Conservation (phyloP, 345 rosid species). For the Syzygium grande region DNA sequence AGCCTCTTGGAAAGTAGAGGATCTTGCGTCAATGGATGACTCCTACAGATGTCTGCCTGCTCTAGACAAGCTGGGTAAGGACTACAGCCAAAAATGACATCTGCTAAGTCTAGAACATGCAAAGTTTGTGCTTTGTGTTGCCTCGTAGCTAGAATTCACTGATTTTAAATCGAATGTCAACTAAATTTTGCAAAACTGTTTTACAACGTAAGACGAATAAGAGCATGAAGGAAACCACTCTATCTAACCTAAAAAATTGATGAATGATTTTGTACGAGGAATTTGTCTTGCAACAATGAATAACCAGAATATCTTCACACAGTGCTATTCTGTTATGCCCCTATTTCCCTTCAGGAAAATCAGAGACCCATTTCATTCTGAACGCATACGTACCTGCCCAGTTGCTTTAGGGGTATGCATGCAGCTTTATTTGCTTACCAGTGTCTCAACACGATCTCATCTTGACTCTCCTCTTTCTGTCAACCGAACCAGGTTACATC, state of each 20-base stretch:
- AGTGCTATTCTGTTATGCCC: not conserved
- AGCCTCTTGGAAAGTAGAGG: conserved; percentile 14
- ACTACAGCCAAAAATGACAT: not conserved
- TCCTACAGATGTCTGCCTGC: conserved; percentile 37
- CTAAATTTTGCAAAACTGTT: not conserved
- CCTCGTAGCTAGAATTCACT: not conserved
- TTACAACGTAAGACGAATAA: not conserved
- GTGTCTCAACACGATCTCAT: not conserved
- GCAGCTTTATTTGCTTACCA: not conserved
- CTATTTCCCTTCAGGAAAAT: not conserved
- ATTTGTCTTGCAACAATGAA: not conserved
- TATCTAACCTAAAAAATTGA: not conserved
- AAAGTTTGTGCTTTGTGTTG: not conserved
- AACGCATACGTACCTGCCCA: not conserved
- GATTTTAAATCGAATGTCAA: not conserved
- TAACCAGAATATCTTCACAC: not conserved
- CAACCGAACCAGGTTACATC: conserved; percentile 32
- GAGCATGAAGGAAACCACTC: not conserved
- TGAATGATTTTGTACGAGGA: not conserved
- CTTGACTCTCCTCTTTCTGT: not conserved
- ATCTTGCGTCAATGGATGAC: conserved; percentile 12
- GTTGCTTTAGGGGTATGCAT: not conserved
- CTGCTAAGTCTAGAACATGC: not conserved
- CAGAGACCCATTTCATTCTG: not conserved
- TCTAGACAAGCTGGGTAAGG: conserved; percentile 28